phyloP scores from a whole-genome alignment of 106 monocot species.

The Dendrobium officinale region DNA sequence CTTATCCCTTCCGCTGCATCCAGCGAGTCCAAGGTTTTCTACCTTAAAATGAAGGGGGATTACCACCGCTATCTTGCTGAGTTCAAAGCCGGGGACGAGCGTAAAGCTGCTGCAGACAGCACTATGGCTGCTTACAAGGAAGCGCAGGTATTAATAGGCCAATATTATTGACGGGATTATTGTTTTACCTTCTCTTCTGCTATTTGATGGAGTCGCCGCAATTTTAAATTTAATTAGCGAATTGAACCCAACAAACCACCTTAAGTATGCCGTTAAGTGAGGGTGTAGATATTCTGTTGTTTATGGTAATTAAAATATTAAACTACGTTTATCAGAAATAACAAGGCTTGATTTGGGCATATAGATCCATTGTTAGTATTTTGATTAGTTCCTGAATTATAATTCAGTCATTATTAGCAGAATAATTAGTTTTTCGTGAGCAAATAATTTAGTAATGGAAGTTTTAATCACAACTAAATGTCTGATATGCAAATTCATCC shows the following conservation, averaged over 20 bases:
- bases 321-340: no score
- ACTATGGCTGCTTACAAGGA: conserved; percentile 12
- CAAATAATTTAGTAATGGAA: not conserved
- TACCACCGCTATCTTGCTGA: conserved; percentile 16
- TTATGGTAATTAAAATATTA: no score
- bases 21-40: conserved; percentile 18
- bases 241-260: no score
- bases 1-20: conserved; percentile 7
- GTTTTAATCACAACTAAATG: not conserved
- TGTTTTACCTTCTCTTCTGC: not conserved
- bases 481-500: no score
- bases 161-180: not conserved
- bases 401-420: no score
- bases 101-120: conserved; percentile 15
- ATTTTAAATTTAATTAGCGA: not conserved
- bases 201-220: not conserved
- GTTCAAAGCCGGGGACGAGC: conserved; percentile 12
- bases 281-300: no score
- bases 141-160: conserved; percentile 6
- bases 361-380: no score
- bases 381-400: no score
- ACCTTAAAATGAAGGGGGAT: conserved; percentile 22
- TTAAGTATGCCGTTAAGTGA: no score
- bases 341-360: no score
- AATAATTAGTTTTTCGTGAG: no score